These are phyloP conservation scores for Purpureocillium takamizusanense DNA, from an alignment of 2,329 filamentous ascomycete genomes.

Conservation along the genomic window DNA sequence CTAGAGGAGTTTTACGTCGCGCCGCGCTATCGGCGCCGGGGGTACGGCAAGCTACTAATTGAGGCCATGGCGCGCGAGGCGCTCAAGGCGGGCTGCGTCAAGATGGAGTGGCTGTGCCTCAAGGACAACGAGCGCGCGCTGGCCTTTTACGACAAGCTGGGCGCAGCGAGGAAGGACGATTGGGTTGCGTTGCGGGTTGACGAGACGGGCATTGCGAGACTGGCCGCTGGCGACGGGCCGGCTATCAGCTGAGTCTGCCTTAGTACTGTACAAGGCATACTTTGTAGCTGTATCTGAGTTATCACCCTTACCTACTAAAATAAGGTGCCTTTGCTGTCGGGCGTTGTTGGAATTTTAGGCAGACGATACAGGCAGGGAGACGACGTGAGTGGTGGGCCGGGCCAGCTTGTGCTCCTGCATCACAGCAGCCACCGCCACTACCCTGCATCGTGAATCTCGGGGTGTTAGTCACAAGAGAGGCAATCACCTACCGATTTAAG, in stretches of 20 bases:
- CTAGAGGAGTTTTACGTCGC: constrained; percentile 8
- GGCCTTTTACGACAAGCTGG: constrained; percentile 7
- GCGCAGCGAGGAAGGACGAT: constrained; percentile 4
- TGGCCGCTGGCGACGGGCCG: too few species aligned
- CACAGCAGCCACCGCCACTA: too few species aligned
- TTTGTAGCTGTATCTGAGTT: too few species aligned
- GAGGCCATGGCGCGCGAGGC: constrained; percentile 5
- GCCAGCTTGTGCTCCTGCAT: too few species aligned
- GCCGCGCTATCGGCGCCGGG: constrained; percentile 2
- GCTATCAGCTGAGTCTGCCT: too few species aligned
- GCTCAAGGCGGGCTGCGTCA: constrained; percentile 1
- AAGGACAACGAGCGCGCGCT: constrained; percentile 5
- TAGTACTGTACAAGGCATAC: too few species aligned
- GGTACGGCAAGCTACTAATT: constrained; percentile 5
- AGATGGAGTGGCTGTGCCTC: constrained; percentile 8
- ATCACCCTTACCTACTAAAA: too few species aligned
- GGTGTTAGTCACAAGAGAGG: constrained; percentile 1
- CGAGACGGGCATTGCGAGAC: background rate
- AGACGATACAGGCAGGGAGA: too few species aligned
- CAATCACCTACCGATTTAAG: too few species aligned
- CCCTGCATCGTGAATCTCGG: background rate
- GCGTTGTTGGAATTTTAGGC: too few species aligned
- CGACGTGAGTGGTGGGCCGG: too few species aligned
- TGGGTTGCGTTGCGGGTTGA: constrained; percentile 5
- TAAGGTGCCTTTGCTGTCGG: too few species aligned